Evolutionary conservation across 2,329 filamentous ascomycete genomes (phyloP).

Genomic region (Aspergillus sp.): DNA sequence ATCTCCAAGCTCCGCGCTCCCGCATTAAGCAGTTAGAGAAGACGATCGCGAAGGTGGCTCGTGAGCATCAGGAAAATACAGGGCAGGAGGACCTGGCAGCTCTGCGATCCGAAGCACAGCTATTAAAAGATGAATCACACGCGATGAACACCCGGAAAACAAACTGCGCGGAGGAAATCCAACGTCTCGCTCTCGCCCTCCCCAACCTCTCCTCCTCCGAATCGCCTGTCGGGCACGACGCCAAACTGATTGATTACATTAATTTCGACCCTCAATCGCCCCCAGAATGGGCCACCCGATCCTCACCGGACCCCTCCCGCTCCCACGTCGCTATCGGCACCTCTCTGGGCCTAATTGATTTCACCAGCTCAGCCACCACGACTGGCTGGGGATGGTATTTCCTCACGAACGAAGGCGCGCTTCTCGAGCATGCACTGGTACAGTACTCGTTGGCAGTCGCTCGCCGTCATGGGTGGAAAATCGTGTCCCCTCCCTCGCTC

Average conservation of each 20-base stretch:
- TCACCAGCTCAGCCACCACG: constrained; percentile 69
- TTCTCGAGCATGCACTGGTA: constrained; percentile 89
- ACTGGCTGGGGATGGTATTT: constrained; percentile 99
- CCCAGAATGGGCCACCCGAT: constrained; percentile 22
- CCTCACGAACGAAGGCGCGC: constrained; percentile 79
- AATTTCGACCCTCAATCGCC: constrained; percentile 57
- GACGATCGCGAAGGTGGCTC: constrained; percentile 30
- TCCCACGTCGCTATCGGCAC: constrained; percentile 83
- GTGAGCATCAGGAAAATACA: constrained; percentile 12
- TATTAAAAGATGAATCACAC: constrained; percentile 31
- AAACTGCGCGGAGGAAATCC: constrained; percentile 54
- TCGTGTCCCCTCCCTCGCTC: constrained; percentile 77
- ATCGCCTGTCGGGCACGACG: constrained; percentile 65
- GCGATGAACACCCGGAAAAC: constrained; percentile 25
- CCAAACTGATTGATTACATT: constrained; percentile 66
- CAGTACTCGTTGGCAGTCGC: constrained; percentile 75
- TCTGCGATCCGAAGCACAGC: constrained; percentile 32
- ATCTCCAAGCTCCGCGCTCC: constrained; percentile 35
- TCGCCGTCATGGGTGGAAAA: constrained; percentile 66
- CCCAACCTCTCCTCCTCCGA: constrained; percentile 76
- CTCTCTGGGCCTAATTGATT: constrained; percentile 85
- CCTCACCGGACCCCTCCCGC: constrained; percentile 27
- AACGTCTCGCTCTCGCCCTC: constrained; percentile 65
- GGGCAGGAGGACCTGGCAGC: constrained; percentile 16
- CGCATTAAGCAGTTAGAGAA: constrained; percentile 40